phyloP scores from a whole-genome alignment of 1,284 basidiomycete species.

The Cryptococcus sp. region DNA sequence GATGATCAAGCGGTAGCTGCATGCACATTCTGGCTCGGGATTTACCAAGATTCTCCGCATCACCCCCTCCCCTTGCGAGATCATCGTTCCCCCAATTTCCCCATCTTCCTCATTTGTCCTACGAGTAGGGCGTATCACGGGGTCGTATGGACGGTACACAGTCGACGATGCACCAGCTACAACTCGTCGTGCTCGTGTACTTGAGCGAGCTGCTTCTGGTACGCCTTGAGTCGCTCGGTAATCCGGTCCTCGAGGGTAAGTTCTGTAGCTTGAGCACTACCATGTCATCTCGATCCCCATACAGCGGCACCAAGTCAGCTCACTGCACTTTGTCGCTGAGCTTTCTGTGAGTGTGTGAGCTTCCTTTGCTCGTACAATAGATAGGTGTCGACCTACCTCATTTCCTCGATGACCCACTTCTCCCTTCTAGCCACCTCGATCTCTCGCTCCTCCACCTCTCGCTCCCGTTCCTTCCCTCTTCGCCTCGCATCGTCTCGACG shows the following conservation, averaged over 20 bases:
- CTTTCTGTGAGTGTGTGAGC: constrained; percentile 15
- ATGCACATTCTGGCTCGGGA: too few species aligned
- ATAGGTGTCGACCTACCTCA: constrained; percentile 21
- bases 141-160: neutral
- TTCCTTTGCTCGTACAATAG: neutral
- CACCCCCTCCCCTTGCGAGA: too few species aligned
- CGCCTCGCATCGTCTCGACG: constrained; percentile 15
- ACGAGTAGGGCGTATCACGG: neutral
- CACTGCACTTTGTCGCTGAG: constrained; percentile 38
- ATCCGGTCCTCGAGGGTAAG: constrained; percentile 42
- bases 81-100: too few species aligned
- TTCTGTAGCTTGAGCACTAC: constrained; percentile 29
- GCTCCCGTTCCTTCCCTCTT: constrained; percentile 24
- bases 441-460: constrained; percentile 40
- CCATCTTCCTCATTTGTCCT: neutral
- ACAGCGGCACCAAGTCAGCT: neutral
- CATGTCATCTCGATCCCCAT: neutral
- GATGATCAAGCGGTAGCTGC: too few species aligned
- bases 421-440: constrained; percentile 33
- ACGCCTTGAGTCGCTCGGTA: constrained; percentile 38
- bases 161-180: neutral
- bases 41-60: too few species aligned
- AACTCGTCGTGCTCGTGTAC: constrained; percentile 3
- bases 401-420: constrained; percentile 42
- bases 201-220: constrained; percentile 28